These are phyloP conservation scores for Colletotrichum scovillei DNA, from an alignment of 2,329 filamentous ascomycete species.

Conservation along the genomic window DNA sequence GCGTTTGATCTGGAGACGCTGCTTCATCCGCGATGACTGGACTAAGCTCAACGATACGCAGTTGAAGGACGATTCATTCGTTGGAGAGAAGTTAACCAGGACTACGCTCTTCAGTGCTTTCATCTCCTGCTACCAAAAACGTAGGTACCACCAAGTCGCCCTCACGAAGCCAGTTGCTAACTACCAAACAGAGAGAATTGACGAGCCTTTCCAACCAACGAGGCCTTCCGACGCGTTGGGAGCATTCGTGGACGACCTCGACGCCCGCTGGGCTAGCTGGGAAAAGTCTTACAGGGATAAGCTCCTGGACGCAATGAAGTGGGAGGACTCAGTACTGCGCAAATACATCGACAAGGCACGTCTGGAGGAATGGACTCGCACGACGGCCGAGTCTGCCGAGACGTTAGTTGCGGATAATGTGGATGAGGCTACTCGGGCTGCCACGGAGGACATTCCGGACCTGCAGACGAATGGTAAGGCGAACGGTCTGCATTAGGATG, in stretches of 20 bases:
- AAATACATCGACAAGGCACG: constrained; percentile 74
- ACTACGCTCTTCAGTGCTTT: constrained; percentile 79
- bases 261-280: constrained; percentile 68
- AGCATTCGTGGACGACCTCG: constrained; percentile 70
- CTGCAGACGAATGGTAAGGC: constrained; percentile 32
- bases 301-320: constrained; percentile 77
- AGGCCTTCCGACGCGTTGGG: constrained; percentile 66
- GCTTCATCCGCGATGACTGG: constrained; percentile 90
- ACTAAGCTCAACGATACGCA: constrained; percentile 80
- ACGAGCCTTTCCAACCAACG: constrained; percentile 57
- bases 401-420: constrained; percentile 45
- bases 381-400: constrained; percentile 51
- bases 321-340: constrained; percentile 76
- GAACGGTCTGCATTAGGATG: constrained; percentile 29
- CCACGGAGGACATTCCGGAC: constrained; percentile 14
- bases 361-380: constrained; percentile 74
- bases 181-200: constrained; percentile 51
- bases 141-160: constrained; percentile 52
- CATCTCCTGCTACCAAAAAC: constrained; percentile 70
- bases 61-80: constrained; percentile 76
- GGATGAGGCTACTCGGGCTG: constrained; percentile 42
- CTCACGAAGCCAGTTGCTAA: constrained; percentile 40
- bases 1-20: constrained; percentile 85
- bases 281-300: constrained; percentile 74
- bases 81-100: constrained; percentile 69